Conservation (phyloP, 1,284 basidiomycete genomes). For the Waitea zeae region DNA sequence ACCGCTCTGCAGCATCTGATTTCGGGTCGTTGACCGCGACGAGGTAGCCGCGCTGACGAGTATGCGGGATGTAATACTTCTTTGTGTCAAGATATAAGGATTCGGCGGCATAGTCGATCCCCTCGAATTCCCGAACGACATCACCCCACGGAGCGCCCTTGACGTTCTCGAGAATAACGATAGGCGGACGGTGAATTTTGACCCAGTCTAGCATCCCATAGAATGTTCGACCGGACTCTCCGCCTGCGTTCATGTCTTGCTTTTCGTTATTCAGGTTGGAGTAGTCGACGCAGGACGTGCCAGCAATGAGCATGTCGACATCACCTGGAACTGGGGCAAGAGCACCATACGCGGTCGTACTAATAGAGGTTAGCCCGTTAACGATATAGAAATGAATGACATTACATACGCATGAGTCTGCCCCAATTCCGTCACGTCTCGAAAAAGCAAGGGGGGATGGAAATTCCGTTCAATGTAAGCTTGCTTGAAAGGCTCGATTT, state of each 20-base stretch:
- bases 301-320: constrained; percentile 81
- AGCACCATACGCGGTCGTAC: constrained; percentile 85
- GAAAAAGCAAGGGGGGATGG: constrained; percentile 77
- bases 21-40: constrained; percentile 53
- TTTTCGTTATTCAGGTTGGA: constrained; percentile 90
- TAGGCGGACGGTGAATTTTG: constrained; percentile 67
- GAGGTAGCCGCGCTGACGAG: constrained; percentile 78
- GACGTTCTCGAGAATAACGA: constrained; percentile 92
- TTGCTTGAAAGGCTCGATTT: constrained; percentile 97
- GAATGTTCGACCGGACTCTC: constrained; percentile 84
- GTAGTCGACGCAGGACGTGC: constrained; percentile 94
- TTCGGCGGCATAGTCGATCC: constrained; percentile 64
- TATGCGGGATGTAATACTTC: constrained; percentile 89
- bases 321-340: constrained; percentile 77
- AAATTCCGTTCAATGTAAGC: constrained; percentile 97
- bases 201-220: constrained; percentile 91
- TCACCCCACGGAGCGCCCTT: constrained; percentile 79
- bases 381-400: neutral
- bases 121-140: constrained; percentile 63
- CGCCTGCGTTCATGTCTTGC: constrained; percentile 74
- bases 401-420: constrained; percentile 52
- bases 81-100: constrained; percentile 78
- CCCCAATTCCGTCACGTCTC: constrained; percentile 88
- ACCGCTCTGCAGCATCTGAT: constrained; percentile 46
- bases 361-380: too few species aligned